Evolutionary conservation across 345 rosid species (phyloP).

Genomic region (Zanthoxylum bungeanum): DNA sequence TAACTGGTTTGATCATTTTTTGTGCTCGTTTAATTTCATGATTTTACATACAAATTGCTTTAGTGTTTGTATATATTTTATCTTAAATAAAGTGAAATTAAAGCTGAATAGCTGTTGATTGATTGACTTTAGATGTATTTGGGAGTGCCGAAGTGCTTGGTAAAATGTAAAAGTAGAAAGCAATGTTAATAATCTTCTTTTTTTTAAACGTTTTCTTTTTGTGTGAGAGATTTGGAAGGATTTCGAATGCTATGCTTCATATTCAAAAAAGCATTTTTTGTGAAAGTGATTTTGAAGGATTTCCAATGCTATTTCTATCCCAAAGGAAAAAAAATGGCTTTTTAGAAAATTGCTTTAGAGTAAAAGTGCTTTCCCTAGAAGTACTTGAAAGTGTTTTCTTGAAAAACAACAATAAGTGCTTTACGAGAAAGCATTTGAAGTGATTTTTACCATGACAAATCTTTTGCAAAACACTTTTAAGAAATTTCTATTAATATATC

Average conservation of each 20-base stretch:
- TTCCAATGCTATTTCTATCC: too few species aligned
- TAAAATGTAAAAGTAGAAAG: not conserved
- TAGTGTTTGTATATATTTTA: not conserved
- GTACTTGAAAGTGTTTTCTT: not conserved
- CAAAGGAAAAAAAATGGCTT: too few species aligned
- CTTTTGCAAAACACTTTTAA: not conserved
- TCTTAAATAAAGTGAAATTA: not conserved
- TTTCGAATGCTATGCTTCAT: too few species aligned
- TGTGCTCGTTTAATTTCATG: not conserved
- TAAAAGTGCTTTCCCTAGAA: not conserved
- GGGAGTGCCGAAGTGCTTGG: not conserved
- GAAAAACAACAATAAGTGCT: too few species aligned
- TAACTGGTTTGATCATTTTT: conserved; percentile 59
- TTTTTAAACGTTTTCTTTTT: too few species aligned
- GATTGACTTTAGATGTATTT: not conserved
- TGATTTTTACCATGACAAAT: not conserved
- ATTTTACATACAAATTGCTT: not conserved
- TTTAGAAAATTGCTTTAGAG: not conserved
- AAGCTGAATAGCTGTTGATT: not conserved
- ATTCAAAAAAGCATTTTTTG: too few species aligned
- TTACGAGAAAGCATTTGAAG: not conserved
- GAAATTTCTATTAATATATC: too few species aligned
- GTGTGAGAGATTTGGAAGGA: too few species aligned
- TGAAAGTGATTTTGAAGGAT: too few species aligned
- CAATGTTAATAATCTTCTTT: not conserved